Conservation (phyloP, 306 rosid species). For the Parietaria judaica region DNA sequence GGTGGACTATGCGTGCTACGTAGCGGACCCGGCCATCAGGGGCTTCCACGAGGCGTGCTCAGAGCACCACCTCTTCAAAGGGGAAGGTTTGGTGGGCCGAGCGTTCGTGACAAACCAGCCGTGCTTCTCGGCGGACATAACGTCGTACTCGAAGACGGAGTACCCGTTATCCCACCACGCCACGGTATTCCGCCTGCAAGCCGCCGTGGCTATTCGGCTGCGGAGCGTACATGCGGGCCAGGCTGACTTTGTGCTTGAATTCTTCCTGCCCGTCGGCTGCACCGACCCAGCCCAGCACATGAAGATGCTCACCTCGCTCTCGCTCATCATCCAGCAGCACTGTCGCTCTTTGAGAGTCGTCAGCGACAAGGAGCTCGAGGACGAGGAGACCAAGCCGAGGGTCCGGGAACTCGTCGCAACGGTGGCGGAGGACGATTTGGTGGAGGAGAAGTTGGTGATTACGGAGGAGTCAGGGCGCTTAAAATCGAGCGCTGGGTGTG, state of each 20-base stretch:
- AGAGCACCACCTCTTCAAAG: slow-evolving; percentile 91
- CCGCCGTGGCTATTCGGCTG: slow-evolving; percentile 86
- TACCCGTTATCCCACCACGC: slow-evolving; percentile 94
- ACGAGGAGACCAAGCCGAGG: slow-evolving; percentile 34
- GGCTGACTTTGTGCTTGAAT: slow-evolving; percentile 85
- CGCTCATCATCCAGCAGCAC: slow-evolving; percentile 51
- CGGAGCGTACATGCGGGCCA: slow-evolving; percentile 52
- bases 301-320: slow-evolving; percentile 72
- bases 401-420: slow-evolving; percentile 32
- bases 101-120: slow-evolving; percentile 83
- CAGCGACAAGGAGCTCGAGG: slow-evolving; percentile 57
- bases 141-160: slow-evolving; percentile 53
- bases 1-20: slow-evolving; percentile 79
- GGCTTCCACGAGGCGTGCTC: slow-evolving; percentile 89
- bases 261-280: slow-evolving; percentile 80
- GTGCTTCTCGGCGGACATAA: slow-evolving; percentile 65
- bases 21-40: slow-evolving; percentile 42
- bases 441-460: slow-evolving; percentile 25
- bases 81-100: slow-evolving; percentile 81
- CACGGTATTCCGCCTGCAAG: slow-evolving; percentile 56
- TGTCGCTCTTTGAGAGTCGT: slow-evolving; percentile 67
- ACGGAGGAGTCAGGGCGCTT: slow-evolving; percentile 13
- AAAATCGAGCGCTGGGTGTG: slow-evolving; percentile 31
- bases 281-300: slow-evolving; percentile 61
- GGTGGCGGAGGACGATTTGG: slow-evolving; percentile 24